Evolutionary conservation across 2,329 filamentous ascomycete species (phyloP), one percentile per base, ranked within the genome.

Genomic region (Aspergillus thermomutatus): DNA sequence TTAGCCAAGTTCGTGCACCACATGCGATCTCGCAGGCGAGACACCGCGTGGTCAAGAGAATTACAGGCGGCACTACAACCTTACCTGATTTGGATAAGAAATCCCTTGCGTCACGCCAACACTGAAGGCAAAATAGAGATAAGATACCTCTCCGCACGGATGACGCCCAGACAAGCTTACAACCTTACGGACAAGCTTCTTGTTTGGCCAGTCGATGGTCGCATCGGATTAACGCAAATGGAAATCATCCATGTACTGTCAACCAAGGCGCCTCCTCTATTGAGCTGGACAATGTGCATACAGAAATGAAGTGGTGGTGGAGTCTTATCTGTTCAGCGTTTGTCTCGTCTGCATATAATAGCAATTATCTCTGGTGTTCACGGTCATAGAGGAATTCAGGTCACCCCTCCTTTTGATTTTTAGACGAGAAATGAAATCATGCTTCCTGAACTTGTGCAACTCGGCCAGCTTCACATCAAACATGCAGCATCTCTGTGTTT

Each of bases 81-180:
- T 71, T 73, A 67, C 71, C 72, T 57, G 61, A 73, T 66, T 46
- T 10, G 70, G 72, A 63, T 63, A 75, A 73, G 64, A 72, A 61
- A 69, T 75, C 73, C 73, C 58, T 54, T 19, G 23, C 17, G 11
- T 7, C 14, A n/a, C 28, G 10, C 8, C 52, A 5, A 31, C 19
- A 4, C 19, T n/a, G 14, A 21, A 43, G 5, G 6, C 23, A 46
- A 28, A n/a, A 41, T 5, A 10, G 11, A 49, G 51, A 57, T 54
- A 57, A 54, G 51, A 21, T 28, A 23, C 11, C 21, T 31, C 51
- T 55, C 57, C 55, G 27, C 26, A 26, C 51, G n/a, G 41, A 54
- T 54, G 45, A 49, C 28, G 5, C 31, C 41, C 17, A 34, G 21
- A 7, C 40, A 25, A 14, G 6, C 37, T 26, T 45, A 14, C 23